Evolutionary conservation across 2,329 filamentous ascomycete genomes (phyloP), one percentile per base, ranked within the genome.

Genomic region (Penicillium sp.): DNA sequence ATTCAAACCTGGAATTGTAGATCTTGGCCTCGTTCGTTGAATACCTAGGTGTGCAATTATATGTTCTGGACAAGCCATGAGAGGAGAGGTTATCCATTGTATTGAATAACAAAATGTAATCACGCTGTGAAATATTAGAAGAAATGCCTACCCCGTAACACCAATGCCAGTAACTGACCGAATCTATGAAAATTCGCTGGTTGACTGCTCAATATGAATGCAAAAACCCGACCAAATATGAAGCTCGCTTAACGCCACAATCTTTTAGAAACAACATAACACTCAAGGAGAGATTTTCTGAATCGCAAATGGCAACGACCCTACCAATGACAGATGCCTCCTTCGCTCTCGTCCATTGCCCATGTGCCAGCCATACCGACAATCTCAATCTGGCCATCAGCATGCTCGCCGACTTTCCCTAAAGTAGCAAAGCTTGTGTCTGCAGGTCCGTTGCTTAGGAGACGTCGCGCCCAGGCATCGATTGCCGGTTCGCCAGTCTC

Each of bases 401-500:
- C 72, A 40, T 80, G 75, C 66, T 83, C 81, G 20, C 75, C 78
- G 47, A 82, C 69, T 63, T 81, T 82, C 45, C 78, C 80, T 57
- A 84, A 63, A 14, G 78, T 65, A 7, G 74, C 76, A 43, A 72
- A 74, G 5, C 65, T 65, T 16, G 62, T 56, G 8, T 67, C 63
- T 1, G 67, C 62, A 1, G 79, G 76, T 0, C 78, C 79, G 56
- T 81, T 82, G 60, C 77, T 83, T 21, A 87, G 74, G 43, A 87
- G 64, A 23, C 83, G 74, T 52, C 79, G 74, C 14, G 83, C 83
- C 84, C 84, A 87, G 1, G 78, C 77, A 64, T 86, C 83, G 49
- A 97, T 87, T 1, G 92, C 91, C 1, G 91, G 91, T 72, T 97
- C 93, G 16, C 90, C 90, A 0, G 94, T 99, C 79, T 99, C 94